phyloP scores from a whole-genome alignment of 345 rosid species.

The Passiflora organensis region DNA sequence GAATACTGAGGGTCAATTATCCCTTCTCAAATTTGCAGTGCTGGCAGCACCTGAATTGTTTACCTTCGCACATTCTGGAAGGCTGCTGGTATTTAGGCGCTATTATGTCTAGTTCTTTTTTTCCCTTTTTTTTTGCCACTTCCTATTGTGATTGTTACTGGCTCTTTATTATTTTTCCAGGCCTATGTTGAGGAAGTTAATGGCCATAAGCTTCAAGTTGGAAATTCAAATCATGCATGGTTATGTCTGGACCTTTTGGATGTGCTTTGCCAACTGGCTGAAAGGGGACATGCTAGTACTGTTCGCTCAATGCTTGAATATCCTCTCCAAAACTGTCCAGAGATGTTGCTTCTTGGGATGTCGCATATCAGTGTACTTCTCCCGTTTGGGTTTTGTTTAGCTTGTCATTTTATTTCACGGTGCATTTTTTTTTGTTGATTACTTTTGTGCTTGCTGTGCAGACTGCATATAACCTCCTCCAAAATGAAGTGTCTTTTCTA shows the following conservation, averaged over 20 bases:
- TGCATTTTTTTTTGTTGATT: slow-evolving; percentile 5
- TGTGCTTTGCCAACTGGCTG: slow-evolving; percentile 83
- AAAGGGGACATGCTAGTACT: slow-evolving; percentile 67
- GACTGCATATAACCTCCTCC: slow-evolving; percentile 85
- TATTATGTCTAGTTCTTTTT: slow-evolving; percentile 6
- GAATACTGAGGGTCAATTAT: slow-evolving; percentile 78
- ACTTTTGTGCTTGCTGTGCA: slow-evolving; percentile 29
- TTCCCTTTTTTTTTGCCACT: slow-evolving; percentile 3
- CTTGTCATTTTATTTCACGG: background rate
- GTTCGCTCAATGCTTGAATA: slow-evolving; percentile 65
- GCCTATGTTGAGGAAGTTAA: slow-evolving; percentile 56
- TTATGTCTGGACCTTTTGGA: slow-evolving; percentile 82
- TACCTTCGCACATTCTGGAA: slow-evolving; percentile 72
- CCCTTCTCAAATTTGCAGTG: slow-evolving; percentile 79
- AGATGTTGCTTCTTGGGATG: slow-evolving; percentile 82
- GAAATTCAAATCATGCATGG: slow-evolving; percentile 79
- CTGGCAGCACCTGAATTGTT: slow-evolving; percentile 79
- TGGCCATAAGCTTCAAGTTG: slow-evolving; percentile 65
- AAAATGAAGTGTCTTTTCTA: slow-evolving; percentile 54
- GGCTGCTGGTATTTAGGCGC: slow-evolving; percentile 67
- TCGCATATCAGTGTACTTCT: slow-evolving; percentile 61
- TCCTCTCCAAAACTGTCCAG: slow-evolving; percentile 85
- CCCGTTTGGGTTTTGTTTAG: slow-evolving; percentile 1
- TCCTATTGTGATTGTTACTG: slow-evolving; percentile 1
- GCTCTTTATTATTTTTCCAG: slow-evolving; percentile 38